Evolutionary conservation across 176 grass and related monocot species (phyloP).

Genomic region (Tillandsia fasciculata): DNA sequence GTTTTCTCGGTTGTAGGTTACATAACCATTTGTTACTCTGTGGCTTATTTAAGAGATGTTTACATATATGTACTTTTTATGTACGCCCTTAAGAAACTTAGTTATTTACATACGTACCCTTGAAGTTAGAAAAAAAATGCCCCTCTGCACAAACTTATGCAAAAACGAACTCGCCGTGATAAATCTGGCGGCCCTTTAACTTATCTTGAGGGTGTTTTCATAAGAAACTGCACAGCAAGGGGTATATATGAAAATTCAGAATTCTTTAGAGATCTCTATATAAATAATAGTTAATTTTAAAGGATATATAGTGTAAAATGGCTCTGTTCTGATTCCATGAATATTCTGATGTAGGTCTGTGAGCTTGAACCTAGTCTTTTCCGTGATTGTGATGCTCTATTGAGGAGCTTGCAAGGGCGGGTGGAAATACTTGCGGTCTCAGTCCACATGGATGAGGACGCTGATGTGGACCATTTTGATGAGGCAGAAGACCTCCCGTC

Average conservation of each 20-base stretch:
- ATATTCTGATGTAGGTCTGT: constrained; percentile 47
- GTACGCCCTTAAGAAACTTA: too few relatives aligned
- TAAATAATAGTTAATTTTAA: not conserved
- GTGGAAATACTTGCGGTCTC: constrained; percentile 73
- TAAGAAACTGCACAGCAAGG: not conserved
- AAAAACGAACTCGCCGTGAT: too few relatives aligned
- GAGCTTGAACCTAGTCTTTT: constrained; percentile 76
- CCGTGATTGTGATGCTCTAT: constrained; percentile 58
- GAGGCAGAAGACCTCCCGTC: constrained; percentile 27
- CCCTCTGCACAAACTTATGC: too few relatives aligned
- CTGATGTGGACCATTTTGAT: constrained; percentile 44
- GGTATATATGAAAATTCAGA: not conserved
- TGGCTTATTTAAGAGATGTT: too few relatives aligned
- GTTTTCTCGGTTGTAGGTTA: too few relatives aligned
- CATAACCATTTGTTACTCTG: too few relatives aligned
- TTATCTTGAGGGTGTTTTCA: not conserved
- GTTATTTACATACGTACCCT: too few relatives aligned
- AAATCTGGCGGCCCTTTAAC: too few relatives aligned
- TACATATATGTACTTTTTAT: too few relatives aligned
- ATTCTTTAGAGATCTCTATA: not conserved
- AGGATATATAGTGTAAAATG: not conserved
- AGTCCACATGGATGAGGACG: constrained; percentile 39
- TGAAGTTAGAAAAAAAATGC: too few relatives aligned
- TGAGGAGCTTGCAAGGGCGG: constrained; percentile 60
- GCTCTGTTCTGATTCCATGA: not conserved